phyloP scores from a whole-genome alignment of 306 rosid genomes.

The Rosa lucieae region DNA sequence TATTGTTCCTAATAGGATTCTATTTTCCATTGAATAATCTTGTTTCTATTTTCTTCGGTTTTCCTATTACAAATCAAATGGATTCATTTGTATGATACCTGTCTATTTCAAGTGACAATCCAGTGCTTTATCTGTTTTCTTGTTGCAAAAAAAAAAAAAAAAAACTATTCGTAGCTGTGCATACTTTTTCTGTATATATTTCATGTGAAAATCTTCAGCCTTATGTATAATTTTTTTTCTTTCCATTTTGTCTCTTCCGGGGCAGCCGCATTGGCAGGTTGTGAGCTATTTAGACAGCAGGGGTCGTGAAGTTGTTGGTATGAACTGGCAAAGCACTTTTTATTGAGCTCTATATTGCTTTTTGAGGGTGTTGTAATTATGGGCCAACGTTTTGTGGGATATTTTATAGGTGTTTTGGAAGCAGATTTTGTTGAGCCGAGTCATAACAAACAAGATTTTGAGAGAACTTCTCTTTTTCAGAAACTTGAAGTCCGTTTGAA shows the following conservation, averaged over 20 bases:
- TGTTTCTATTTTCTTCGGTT: background rate
- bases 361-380: constrained; percentile 8
- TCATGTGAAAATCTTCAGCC: background rate
- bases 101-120: background rate
- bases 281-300: constrained; percentile 57
- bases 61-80: background rate
- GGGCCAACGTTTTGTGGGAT: constrained; percentile 26
- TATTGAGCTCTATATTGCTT: constrained; percentile 8
- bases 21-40: background rate
- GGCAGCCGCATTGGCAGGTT: constrained; percentile 95
- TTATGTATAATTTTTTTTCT: background rate
- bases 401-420: constrained; percentile 65
- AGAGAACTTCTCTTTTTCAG: constrained; percentile 81
- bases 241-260: constrained; percentile 22
- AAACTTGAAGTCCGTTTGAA: constrained; percentile 85
- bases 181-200: background rate
- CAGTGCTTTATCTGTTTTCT: background rate
- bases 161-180: background rate
- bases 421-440: constrained; percentile 90
- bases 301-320: constrained; percentile 95
- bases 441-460: constrained; percentile 96
- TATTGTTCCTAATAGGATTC: background rate
- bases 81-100: background rate
- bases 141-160: background rate
- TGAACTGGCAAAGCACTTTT: constrained; percentile 29